phyloP scores from a whole-genome alignment of 495 filamentous ascomycete species.

The Podospora comata region DNA sequence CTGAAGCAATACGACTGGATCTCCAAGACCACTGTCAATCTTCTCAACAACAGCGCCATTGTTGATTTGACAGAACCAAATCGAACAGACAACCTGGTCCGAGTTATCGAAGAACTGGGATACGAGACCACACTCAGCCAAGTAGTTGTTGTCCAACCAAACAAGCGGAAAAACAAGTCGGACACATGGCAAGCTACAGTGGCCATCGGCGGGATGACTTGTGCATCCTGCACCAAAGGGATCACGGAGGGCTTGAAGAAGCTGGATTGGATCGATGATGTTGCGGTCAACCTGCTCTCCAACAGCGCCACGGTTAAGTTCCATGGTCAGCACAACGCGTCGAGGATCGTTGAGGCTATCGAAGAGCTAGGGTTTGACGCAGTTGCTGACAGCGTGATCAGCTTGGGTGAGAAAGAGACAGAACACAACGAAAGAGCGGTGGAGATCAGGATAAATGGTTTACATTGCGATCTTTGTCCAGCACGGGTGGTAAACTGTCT shows the following conservation, averaged over 20 bases:
- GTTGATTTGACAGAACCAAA: constrained; percentile 58
- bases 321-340: constrained; percentile 46
- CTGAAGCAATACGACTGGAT: constrained; percentile 64
- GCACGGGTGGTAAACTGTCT: constrained; percentile 51
- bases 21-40: constrained; percentile 59
- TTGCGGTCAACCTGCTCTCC: constrained; percentile 66
- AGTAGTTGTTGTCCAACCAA: constrained; percentile 25
- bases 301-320: constrained; percentile 70
- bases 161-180: constrained; percentile 27
- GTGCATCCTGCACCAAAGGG: constrained; percentile 65
- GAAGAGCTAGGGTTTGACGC: constrained; percentile 81
- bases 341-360: constrained; percentile 64
- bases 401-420: constrained; percentile 23
- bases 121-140: constrained; percentile 63
- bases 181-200: constrained; percentile 55
- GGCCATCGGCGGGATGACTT: constrained; percentile 82
- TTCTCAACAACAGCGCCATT: constrained; percentile 68
- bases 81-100: constrained; percentile 54
- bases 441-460: constrained; percentile 69
- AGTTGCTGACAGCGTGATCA: constrained; percentile 51
- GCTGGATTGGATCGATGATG: constrained; percentile 58
- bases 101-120: constrained; percentile 76
- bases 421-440: constrained; percentile 52
- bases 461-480: constrained; percentile 87
- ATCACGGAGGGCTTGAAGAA: constrained; percentile 64